These are phyloP conservation scores for Alternaria gansuensis DNA, from an alignment of 2,329 filamentous ascomycete species.

Conservation along the genomic window DNA sequence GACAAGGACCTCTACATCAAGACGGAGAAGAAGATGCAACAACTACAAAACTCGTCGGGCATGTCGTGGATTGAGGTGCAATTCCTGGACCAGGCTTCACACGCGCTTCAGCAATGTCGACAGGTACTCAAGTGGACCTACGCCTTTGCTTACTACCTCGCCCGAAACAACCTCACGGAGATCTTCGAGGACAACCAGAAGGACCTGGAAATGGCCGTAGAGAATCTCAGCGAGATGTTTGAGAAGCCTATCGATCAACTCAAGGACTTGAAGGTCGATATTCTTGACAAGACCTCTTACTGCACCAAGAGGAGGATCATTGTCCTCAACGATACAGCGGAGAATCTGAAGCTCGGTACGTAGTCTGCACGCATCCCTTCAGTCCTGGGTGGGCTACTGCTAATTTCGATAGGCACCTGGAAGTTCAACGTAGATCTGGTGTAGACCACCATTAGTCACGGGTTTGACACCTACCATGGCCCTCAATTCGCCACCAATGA, in stretches of 20 bases:
- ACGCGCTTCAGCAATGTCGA: slow-evolving; percentile 94
- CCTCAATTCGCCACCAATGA: background rate
- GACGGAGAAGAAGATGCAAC: slow-evolving; percentile 99
- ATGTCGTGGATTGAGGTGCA: slow-evolving; percentile 99
- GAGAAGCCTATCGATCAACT: slow-evolving; percentile 94
- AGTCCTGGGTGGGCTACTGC: background rate
- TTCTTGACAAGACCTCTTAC: slow-evolving; percentile 98
- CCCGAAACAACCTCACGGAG: slow-evolving; percentile 91
- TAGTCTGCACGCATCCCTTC: slow-evolving; percentile 24
- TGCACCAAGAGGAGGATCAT: slow-evolving; percentile 93
- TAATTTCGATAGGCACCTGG: slow-evolving; percentile 41
- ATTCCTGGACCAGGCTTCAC: slow-evolving; percentile 91
- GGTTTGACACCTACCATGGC: background rate
- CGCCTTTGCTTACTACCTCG: slow-evolving; percentile 97
- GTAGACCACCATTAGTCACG: slow-evolving; percentile 14
- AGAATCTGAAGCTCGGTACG: slow-evolving; percentile 87
- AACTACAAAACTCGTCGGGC: slow-evolving; percentile 88
- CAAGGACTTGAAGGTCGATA: slow-evolving; percentile 88
- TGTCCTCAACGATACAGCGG: slow-evolving; percentile 87
- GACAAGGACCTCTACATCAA: slow-evolving; percentile 96
- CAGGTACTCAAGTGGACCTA: slow-evolving; percentile 99
- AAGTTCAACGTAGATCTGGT: slow-evolving; percentile 44
- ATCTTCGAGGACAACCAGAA: slow-evolving; percentile 99
- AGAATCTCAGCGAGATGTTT: slow-evolving; percentile 98
- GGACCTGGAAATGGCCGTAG: slow-evolving; percentile 95